phyloP scores from a whole-genome alignment of 768 basidiomycete species.

The Leucogyrophana mollusca region DNA sequence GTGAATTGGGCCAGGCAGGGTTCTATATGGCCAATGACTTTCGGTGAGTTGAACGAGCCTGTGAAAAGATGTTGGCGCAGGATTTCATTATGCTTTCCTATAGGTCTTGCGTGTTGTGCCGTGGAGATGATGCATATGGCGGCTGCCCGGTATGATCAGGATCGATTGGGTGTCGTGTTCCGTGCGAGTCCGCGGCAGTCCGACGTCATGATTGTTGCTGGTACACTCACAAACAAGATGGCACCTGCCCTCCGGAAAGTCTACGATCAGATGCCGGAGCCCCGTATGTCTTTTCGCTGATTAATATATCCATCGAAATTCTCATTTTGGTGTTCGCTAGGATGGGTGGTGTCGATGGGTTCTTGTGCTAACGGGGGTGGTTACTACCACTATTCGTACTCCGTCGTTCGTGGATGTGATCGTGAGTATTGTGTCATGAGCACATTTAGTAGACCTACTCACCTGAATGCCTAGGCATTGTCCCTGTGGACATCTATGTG shows the following conservation, averaged over 20 bases:
- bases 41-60: slow-evolving; percentile 44
- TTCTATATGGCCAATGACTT: slow-evolving; percentile 99
- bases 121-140: slow-evolving; percentile 99
- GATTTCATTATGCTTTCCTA: neutral
- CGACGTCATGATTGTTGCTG: slow-evolving; percentile 99
- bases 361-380: slow-evolving; percentile 99
- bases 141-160: slow-evolving; percentile 97
- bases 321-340: slow-evolving; percentile 29
- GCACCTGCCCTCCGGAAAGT: slow-evolving; percentile 96
- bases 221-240: slow-evolving; percentile 99
- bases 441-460: slow-evolving; percentile 12
- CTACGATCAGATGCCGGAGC: slow-evolving; percentile 99
- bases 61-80: neutral
- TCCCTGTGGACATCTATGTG: slow-evolving; percentile 98
- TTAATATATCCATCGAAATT: slow-evolving; percentile 1
- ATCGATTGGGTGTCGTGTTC: slow-evolving; percentile 95
- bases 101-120: slow-evolving; percentile 96
- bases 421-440: slow-evolving; percentile 48
- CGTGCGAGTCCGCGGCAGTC: slow-evolving; percentile 98
- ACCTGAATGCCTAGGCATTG: slow-evolving; percentile 62
- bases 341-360: slow-evolving; percentile 99
- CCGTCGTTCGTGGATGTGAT: slow-evolving; percentile 97
- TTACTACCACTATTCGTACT: slow-evolving; percentile 98
- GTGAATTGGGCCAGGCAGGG: slow-evolving; percentile 97
- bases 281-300: slow-evolving; percentile 50